These are phyloP conservation scores for Bidens hawaiensis DNA, from an alignment of 140 eudicot genomes.

Conservation along the genomic window DNA sequence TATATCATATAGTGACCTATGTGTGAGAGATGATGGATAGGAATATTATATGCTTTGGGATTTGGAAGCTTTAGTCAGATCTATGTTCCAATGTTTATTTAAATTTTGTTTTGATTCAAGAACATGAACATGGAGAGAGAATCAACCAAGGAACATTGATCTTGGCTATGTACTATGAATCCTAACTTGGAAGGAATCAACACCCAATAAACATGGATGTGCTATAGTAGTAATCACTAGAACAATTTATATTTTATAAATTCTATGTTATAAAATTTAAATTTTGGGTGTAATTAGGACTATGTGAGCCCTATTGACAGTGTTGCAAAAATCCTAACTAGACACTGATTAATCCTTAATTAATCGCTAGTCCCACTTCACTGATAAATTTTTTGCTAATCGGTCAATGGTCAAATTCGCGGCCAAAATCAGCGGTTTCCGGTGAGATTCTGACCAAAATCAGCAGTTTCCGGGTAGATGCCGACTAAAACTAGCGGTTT, in stretches of 20 bases:
- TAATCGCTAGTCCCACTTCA: too few relatives aligned
- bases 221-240: too few relatives aligned
- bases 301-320: too few relatives aligned
- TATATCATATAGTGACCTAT: background rate
- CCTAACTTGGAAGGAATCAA: conserved; percentile 15
- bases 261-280: background rate
- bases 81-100: conserved; percentile 15
- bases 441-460: too few relatives aligned
- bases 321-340: too few relatives aligned
- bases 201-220: background rate
- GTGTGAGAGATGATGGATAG: background rate
- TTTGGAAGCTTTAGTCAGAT: conserved; percentile 20
- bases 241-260: background rate
- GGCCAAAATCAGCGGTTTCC: too few relatives aligned
- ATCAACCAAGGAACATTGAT: conserved; percentile 21
- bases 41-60: conserved; percentile 11
- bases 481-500: too few relatives aligned
- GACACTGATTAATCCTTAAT: too few relatives aligned
- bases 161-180: conserved; percentile 15
- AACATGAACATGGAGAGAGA: conserved; percentile 29
- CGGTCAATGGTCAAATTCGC: too few relatives aligned
- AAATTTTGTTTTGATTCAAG: conserved; percentile 16
- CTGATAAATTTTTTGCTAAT: too few relatives aligned
- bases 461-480: too few relatives aligned
- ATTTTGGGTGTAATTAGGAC: too few relatives aligned